phyloP scores from a whole-genome alignment of 305 asterid genomes.

The Fraxinus albicans region DNA sequence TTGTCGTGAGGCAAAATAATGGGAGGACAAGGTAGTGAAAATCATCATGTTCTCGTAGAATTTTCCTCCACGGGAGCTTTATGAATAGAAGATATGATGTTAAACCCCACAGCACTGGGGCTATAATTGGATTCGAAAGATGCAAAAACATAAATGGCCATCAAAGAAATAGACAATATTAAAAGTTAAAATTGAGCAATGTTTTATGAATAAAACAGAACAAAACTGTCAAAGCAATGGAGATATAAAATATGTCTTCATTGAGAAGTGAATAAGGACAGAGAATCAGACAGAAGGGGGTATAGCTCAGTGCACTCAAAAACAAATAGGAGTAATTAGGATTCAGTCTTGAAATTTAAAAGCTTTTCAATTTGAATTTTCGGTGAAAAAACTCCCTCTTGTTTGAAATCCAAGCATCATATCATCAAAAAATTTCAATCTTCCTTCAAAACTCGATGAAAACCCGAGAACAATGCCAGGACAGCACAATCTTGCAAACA shows the following conservation, averaged over 20 bases:
- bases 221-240: constrained; percentile 21
- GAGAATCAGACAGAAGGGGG: constrained; percentile 34
- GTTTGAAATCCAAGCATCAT: constrained; percentile 1
- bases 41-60: constrained; percentile 7
- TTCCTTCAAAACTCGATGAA: not conserved
- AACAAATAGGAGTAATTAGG: constrained; percentile 40
- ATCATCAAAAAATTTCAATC: not conserved
- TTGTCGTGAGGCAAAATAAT: constrained; percentile 2
- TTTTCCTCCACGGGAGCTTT: constrained; percentile 15
- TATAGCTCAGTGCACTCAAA: constrained; percentile 27
- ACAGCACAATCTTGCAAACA: not conserved
- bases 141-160: constrained; percentile 11
- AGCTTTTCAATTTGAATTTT: constrained; percentile 25
- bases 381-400: not conserved
- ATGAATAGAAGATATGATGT: constrained; percentile 9
- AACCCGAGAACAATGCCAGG: not conserved
- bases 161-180: constrained; percentile 11
- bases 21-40: constrained; percentile 10
- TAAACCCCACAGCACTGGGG: constrained; percentile 19
- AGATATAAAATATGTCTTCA: constrained; percentile 16
- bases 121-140: constrained; percentile 13
- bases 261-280: constrained; percentile 35
- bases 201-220: constrained; percentile 11
- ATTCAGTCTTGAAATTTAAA: constrained; percentile 21
- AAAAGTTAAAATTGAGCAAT: constrained; percentile 13